Percentiles rank a stretch among this genome's conserved stretches.
Conservation (phyloP, 2,329 filamentous ascomycete species). For the Aspergillus proliferans region DNA sequence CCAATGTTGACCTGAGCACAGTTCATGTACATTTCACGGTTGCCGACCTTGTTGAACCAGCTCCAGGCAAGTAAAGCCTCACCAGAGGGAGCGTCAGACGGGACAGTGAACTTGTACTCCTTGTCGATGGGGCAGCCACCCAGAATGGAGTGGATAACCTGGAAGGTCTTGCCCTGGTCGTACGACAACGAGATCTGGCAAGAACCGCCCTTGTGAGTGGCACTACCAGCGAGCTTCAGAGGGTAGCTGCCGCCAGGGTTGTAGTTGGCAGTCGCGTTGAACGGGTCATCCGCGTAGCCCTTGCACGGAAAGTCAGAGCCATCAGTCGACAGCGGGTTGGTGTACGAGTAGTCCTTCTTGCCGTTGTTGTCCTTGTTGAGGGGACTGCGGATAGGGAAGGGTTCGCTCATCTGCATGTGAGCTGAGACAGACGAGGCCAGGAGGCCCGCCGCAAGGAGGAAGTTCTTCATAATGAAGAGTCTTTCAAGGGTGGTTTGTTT, state of each 20-base stretch:
- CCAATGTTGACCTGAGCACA: constrained; percentile 64
- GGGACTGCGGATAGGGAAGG: constrained; percentile 49
- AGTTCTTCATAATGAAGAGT: constrained; percentile 24
- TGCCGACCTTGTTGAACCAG: constrained; percentile 70
- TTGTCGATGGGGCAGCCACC: constrained; percentile 50
- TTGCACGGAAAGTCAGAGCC: constrained; percentile 73
- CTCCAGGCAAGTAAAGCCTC: constrained; percentile 67
- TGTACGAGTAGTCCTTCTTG: constrained; percentile 65
- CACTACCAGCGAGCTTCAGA: constrained; percentile 58
- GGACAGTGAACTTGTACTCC: constrained; percentile 61
- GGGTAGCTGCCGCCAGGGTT: constrained; percentile 56
- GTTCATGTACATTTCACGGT: constrained; percentile 84
- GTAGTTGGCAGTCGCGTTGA: constrained; percentile 55
- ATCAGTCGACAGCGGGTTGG: constrained; percentile 53
- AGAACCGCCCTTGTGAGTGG: constrained; percentile 62
- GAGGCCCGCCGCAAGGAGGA: constrained; percentile 22
- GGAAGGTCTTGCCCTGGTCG: constrained; percentile 64
- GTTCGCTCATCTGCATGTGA: constrained; percentile 54
- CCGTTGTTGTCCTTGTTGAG: constrained; percentile 41
- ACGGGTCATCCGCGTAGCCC: constrained; percentile 52
- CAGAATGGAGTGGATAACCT: constrained; percentile 59
- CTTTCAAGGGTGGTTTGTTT: not conserved
- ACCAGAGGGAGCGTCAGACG: constrained; percentile 54
- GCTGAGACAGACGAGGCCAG: constrained; percentile 29
- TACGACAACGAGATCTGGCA: constrained; percentile 72